Evolutionary conservation across 2,329 filamentous ascomycete species (phyloP).

Genomic region (Ampelomyces quisqualis): DNA sequence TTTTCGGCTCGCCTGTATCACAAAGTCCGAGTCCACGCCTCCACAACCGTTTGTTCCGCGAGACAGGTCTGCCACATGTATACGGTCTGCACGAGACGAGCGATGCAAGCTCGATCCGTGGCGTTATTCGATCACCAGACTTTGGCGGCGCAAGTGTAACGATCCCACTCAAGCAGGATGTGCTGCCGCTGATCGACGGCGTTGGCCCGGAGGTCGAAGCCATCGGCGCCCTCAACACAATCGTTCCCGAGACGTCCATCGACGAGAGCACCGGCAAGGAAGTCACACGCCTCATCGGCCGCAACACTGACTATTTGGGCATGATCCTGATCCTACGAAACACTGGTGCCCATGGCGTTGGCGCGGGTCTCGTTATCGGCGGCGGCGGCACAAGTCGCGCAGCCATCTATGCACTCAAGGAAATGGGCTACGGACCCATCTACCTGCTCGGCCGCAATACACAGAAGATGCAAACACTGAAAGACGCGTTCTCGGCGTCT

Average conservation of each 20-base stretch:
- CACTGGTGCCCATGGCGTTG: constrained; percentile 54
- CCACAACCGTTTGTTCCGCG: constrained; percentile 80
- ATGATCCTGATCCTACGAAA: constrained; percentile 79
- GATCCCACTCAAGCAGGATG: constrained; percentile 88
- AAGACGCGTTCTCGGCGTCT: constrained; percentile 68
- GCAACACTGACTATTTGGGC: constrained; percentile 95
- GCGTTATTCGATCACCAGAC: constrained; percentile 66
- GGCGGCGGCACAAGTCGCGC: constrained; percentile 90
- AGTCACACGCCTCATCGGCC: constrained; percentile 65
- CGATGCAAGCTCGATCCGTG: constrained; percentile 57
- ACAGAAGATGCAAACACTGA: constrained; percentile 66
- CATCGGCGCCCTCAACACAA: constrained; percentile 94
- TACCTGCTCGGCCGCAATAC: constrained; percentile 80
- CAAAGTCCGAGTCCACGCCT: constrained; percentile 83
- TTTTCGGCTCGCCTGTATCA: constrained; percentile 84
- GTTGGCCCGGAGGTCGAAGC: constrained; percentile 74
- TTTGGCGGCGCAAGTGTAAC: constrained; percentile 96
- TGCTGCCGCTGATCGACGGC: constrained; percentile 78
- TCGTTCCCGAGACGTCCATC: constrained; percentile 61
- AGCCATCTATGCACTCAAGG: constrained; percentile 82
- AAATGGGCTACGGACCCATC: constrained; percentile 80
- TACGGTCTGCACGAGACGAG: constrained; percentile 78
- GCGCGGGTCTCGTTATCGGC: constrained; percentile 77
- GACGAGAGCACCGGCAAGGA: constrained; percentile 45
- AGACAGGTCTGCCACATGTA: constrained; percentile 78